Percentiles rank a stretch among this genome's conserved stretches.
These are phyloP conservation scores for Sclerotinia sclerotiorum DNA, from an alignment of 2,329 filamentous ascomycete genomes.

Conservation along the genomic window DNA sequence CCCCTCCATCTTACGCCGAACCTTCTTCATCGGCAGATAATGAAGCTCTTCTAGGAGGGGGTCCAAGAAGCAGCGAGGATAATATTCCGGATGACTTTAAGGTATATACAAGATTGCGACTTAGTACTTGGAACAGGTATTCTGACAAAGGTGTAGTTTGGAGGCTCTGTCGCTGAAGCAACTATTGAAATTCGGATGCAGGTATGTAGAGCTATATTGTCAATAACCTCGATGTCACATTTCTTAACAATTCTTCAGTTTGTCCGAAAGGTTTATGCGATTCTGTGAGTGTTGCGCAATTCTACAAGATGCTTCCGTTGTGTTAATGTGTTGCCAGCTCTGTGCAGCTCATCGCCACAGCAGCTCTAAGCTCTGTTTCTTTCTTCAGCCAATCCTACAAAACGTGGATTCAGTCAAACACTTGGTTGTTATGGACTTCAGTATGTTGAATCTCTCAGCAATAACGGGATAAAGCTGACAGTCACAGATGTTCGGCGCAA, in stretches of 20 bases:
- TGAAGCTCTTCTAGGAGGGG: slow-evolving; percentile 59
- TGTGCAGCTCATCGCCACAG: slow-evolving; percentile 86
- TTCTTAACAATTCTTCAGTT: slow-evolving; percentile 59
- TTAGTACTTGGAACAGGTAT: not conserved
- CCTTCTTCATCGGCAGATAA: slow-evolving; percentile 55
- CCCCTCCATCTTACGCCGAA: slow-evolving; percentile 79
- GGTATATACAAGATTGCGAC: slow-evolving; percentile 46
- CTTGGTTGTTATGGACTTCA: slow-evolving; percentile 82
- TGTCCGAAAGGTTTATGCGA: slow-evolving; percentile 95
- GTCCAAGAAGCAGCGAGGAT: slow-evolving; percentile 77
- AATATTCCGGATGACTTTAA: slow-evolving; percentile 98
- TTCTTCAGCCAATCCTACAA: slow-evolving; percentile 83
- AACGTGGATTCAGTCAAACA: slow-evolving; percentile 80
- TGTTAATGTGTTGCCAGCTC: slow-evolving; percentile 51
- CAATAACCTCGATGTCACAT: not conserved
- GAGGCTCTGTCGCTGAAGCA: slow-evolving; percentile 87
- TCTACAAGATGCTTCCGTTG: not conserved
- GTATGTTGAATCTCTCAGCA: slow-evolving; percentile 46
- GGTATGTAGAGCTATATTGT: slow-evolving; percentile 10
- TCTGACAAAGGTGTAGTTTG: slow-evolving; percentile 60
- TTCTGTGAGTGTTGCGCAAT: slow-evolving; percentile 57
- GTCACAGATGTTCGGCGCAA: slow-evolving; percentile 68
- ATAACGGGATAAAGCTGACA: slow-evolving; percentile 25
- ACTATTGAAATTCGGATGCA: slow-evolving; percentile 87
- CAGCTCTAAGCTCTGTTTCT: slow-evolving; percentile 74